Percentiles rank a stretch among this genome's conserved stretches.
These are phyloP conservation scores for Fusarium virguliforme DNA, from an alignment of 2,329 filamentous ascomycete species.

Conservation along the genomic window DNA sequence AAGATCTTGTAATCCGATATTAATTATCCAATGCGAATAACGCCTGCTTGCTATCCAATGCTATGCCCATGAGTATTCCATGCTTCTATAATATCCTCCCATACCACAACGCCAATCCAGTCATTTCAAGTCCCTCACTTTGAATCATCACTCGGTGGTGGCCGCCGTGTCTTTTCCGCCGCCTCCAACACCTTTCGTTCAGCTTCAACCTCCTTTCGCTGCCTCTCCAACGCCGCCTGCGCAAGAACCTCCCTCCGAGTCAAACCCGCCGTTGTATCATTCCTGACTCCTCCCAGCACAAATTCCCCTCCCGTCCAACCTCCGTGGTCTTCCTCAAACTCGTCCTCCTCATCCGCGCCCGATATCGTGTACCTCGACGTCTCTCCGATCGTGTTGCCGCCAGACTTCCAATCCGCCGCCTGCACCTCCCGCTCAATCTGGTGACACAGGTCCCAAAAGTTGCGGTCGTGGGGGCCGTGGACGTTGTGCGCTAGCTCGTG, in stretches of 20 bases:
- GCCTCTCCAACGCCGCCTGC: conserved; percentile 59
- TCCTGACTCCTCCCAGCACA: conserved; percentile 74
- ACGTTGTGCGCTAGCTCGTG: conserved; percentile 97
- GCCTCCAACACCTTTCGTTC: conserved; percentile 54
- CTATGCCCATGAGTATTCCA: conserved; percentile 31
- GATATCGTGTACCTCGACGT: conserved; percentile 72
- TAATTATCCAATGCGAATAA: conserved; percentile 1
- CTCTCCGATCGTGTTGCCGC: conserved; percentile 78
- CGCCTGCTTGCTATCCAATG: conserved; percentile 21
- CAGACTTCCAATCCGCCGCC: conserved; percentile 81
- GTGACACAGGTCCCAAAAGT: conserved; percentile 92
- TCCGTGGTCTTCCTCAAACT: conserved; percentile 76
- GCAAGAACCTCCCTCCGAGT: conserved; percentile 83
- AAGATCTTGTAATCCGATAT: neutral
- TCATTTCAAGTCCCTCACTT: conserved; percentile 36
- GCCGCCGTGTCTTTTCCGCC: conserved; percentile 51
- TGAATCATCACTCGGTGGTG: conserved; percentile 44
- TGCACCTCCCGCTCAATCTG: conserved; percentile 92
- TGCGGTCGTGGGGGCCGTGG: conserved; percentile 83
- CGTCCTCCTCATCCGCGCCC: conserved; percentile 65
- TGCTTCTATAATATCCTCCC: conserved; percentile 23
- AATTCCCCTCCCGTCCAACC: conserved; percentile 87
- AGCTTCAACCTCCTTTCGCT: conserved; percentile 54
- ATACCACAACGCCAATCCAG: neutral
- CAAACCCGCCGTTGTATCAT: conserved; percentile 65